Conservation (phyloP, 164 flowering plant genomes). For the Annona squamosa region DNA sequence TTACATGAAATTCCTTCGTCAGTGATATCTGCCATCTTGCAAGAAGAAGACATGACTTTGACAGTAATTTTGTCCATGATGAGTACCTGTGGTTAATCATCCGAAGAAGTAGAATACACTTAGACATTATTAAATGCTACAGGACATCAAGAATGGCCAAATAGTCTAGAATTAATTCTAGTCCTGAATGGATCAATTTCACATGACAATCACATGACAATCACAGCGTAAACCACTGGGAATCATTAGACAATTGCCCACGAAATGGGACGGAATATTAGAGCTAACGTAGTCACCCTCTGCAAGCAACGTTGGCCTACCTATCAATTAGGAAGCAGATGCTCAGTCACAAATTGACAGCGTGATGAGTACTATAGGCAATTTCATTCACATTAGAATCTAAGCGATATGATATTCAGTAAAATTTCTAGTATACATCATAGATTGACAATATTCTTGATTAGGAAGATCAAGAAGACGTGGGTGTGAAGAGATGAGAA, state of each 20-base stretch:
- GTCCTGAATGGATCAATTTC: background rate
- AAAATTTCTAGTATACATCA: background rate
- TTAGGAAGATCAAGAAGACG: background rate
- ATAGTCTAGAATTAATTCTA: background rate
- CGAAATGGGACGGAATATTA: too few relatives aligned
- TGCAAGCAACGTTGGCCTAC: too few relatives aligned
- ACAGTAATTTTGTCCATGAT: slow-evolving; percentile 97
- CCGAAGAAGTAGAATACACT: background rate
- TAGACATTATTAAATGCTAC: background rate
- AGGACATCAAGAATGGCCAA: background rate
- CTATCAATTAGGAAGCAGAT: background rate
- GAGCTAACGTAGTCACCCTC: too few relatives aligned
- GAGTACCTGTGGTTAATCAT: slow-evolving; percentile 53
- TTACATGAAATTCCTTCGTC: slow-evolving; percentile 95
- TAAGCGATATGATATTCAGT: background rate
- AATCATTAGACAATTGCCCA: too few relatives aligned
- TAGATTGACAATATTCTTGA: background rate
- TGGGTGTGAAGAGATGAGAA: background rate
- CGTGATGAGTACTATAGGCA: background rate
- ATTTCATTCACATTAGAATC: background rate
- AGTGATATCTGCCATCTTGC: slow-evolving; percentile 98
- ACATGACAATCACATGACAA: too few relatives aligned
- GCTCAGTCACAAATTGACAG: background rate
- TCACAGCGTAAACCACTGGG: too few relatives aligned
- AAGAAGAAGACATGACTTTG: slow-evolving; percentile 83